These are phyloP conservation scores for Poa pratensis DNA, from an alignment of 176 grass and related monocot genomes.

Conservation along the genomic window DNA sequence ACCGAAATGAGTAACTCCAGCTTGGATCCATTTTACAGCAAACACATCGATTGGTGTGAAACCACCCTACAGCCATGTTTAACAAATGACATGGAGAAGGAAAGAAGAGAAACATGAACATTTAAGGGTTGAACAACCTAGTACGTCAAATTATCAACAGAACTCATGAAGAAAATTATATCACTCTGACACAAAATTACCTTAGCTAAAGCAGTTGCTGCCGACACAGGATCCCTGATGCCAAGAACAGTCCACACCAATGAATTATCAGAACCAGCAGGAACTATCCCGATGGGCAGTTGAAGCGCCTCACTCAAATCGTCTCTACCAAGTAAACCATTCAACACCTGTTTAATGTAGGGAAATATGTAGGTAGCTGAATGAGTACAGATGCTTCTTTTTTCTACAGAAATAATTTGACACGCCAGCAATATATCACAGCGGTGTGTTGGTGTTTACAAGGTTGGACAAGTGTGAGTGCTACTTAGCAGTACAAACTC, in stretches of 20 bases:
- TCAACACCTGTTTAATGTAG: constrained; percentile 64
- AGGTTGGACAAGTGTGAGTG: constrained; percentile 20
- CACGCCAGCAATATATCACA: not conserved
- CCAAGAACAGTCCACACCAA: constrained; percentile 90
- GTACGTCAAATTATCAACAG: constrained; percentile 12
- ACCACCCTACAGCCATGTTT: constrained; percentile 60
- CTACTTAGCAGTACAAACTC: constrained; percentile 31
- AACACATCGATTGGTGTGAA: constrained; percentile 84
- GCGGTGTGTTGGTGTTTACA: constrained; percentile 5
- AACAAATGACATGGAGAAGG: not conserved
- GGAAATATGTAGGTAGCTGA: constrained; percentile 20
- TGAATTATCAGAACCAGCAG: constrained; percentile 93
- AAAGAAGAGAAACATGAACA: not conserved
- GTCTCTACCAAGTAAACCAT: constrained; percentile 84
- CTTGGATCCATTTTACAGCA: constrained; percentile 68
- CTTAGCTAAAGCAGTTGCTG: constrained; percentile 69
- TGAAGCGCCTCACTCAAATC: constrained; percentile 61
- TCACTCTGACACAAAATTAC: constrained; percentile 51
- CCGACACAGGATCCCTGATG: constrained; percentile 83
- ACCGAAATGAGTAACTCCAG: constrained; percentile 75
- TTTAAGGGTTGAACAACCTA: not conserved
- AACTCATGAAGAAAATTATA: not conserved
- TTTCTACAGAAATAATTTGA: not conserved
- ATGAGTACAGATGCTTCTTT: not conserved
- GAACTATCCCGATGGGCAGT: constrained; percentile 84